A percentile compares a stretch with the other conserved stretches of the same genome.
Conservation (phyloP, 495 filamentous ascomycete genomes). For the Penicillium maclennaniae region DNA sequence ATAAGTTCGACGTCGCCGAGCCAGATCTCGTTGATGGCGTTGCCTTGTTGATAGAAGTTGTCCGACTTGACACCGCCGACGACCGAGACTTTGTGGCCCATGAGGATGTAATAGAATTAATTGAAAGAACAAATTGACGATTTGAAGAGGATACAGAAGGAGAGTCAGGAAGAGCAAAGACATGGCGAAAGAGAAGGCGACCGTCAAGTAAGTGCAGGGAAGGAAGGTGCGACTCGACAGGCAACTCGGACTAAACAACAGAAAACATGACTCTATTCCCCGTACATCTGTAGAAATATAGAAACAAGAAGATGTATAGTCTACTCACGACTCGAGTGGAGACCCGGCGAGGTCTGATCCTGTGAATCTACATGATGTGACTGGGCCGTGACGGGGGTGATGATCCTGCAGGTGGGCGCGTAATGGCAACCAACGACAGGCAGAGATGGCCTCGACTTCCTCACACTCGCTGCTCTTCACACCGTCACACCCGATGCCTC, state of each 20-base stretch:
- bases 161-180: background rate
- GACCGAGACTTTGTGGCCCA: conserved; percentile 36
- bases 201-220: background rate
- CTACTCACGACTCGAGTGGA: too few species aligned
- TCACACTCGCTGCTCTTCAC: conserved; percentile 18
- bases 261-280: too few species aligned
- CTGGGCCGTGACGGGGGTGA: conserved; percentile 23
- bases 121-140: background rate
- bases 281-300: background rate
- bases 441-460: background rate
- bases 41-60: conserved; percentile 31
- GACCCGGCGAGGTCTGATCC: too few species aligned
- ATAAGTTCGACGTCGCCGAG: conserved; percentile 32
- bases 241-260: background rate
- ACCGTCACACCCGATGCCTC: conserved; percentile 31
- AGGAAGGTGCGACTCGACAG: background rate
- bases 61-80: conserved; percentile 32
- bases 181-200: background rate
- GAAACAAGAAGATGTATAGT: too few species aligned
- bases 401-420: conserved; percentile 29
- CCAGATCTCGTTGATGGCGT: conserved; percentile 42
- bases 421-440: conserved; percentile 35
- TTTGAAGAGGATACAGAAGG: background rate
- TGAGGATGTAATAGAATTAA: conserved; percentile 4
- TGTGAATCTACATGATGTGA: conserved; percentile 6